These are phyloP conservation scores for Cladosporium velox DNA, from an alignment of 2,329 filamentous ascomycete genomes.

Conservation along the genomic window DNA sequence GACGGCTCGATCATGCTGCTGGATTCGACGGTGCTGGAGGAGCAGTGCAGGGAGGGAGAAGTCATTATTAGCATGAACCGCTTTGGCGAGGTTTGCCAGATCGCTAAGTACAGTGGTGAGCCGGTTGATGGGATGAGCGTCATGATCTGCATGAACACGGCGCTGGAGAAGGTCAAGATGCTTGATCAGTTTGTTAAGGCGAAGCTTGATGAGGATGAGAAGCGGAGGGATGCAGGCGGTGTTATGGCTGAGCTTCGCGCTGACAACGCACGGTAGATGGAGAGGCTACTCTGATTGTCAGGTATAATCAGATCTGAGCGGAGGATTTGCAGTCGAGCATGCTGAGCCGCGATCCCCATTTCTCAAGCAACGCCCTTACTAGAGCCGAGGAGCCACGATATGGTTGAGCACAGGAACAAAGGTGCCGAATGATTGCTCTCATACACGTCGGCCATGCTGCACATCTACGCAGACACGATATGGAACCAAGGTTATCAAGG, in stretches of 20 bases:
- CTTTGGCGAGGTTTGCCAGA: conserved; percentile 86
- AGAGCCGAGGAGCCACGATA: not conserved
- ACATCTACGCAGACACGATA: not conserved
- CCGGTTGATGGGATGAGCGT: conserved; percentile 78
- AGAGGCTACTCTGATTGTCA: not conserved
- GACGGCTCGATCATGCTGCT: conserved; percentile 70
- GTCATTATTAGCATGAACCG: conserved; percentile 84
- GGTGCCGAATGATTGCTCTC: not conserved
- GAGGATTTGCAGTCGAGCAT: not conserved
- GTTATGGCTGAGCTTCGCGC: conserved; percentile 76
- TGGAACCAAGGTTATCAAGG: not conserved
- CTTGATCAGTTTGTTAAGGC: conserved; percentile 72
- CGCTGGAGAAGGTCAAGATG: conserved; percentile 77
- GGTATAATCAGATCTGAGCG: not conserved
- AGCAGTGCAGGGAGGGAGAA: conserved; percentile 72
- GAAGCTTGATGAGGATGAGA: conserved; percentile 74
- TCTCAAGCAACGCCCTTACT: not conserved
- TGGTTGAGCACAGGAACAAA: not conserved
- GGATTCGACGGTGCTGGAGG: conserved; percentile 74
- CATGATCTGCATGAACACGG: conserved; percentile 73
- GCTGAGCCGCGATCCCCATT: not conserved
- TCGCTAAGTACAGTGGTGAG: conserved; percentile 85
- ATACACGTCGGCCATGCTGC: not conserved
- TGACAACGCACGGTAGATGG: conserved; percentile 66
- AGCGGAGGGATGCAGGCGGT: conserved; percentile 75